phyloP scores from a whole-genome alignment of 164 flowering plant species.

The Paratinospora sagittata region DNA sequence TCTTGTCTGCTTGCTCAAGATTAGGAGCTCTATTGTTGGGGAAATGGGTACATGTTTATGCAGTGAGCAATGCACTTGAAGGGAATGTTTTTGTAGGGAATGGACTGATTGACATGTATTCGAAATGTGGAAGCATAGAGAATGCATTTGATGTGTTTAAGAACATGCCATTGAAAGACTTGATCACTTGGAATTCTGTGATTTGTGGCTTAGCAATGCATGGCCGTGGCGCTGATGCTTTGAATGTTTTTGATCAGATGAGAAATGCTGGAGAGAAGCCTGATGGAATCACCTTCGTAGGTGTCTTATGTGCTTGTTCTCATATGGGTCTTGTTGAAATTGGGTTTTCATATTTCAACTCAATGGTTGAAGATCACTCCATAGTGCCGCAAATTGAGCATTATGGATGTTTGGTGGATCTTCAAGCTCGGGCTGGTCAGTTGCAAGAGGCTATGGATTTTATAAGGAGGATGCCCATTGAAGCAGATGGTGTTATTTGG shows the following conservation, averaged over 20 bases:
- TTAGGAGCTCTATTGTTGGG: conserved; percentile 59
- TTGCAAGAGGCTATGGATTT: conserved; percentile 47
- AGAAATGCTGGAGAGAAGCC: conserved; percentile 37
- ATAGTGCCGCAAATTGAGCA: conserved; percentile 65
- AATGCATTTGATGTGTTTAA: conserved; percentile 40
- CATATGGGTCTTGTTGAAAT: conserved; percentile 59
- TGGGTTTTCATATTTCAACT: conserved; percentile 43
- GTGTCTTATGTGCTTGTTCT: conserved; percentile 60
- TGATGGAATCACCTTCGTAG: conserved; percentile 62
- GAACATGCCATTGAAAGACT: conserved; percentile 43
- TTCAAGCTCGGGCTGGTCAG: conserved; percentile 53
- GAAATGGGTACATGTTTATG: conserved; percentile 51
- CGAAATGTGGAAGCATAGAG: conserved; percentile 63
- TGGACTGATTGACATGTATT: conserved; percentile 66
- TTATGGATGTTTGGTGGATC: conserved; percentile 75
- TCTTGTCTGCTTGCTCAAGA: conserved; percentile 57
- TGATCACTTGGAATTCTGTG: conserved; percentile 64
- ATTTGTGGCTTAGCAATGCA: conserved; percentile 62
- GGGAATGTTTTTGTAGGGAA: conserved; percentile 48
- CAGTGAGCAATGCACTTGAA: conserved; percentile 36
- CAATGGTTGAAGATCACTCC: conserved; percentile 41
- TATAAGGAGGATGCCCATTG: conserved; percentile 51
- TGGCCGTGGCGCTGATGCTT: conserved; percentile 52
- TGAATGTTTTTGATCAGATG: conserved; percentile 44
- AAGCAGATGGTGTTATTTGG: conserved; percentile 74